Evolutionary conservation across 2,329 filamentous ascomycete species (phyloP).

Genomic region (Dactylellina haptotyla): DNA sequence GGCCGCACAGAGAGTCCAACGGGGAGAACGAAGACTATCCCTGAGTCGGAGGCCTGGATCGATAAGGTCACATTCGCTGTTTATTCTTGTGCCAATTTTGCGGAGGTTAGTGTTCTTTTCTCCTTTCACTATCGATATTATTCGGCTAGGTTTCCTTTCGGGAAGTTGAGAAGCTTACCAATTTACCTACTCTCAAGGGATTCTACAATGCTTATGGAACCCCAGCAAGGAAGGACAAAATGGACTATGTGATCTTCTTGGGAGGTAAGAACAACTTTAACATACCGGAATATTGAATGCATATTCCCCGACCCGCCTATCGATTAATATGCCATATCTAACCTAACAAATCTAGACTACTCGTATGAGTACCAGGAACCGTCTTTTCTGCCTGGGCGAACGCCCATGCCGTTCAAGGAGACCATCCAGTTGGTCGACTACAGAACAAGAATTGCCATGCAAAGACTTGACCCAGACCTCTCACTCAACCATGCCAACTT

Average conservation of each 20-base stretch:
- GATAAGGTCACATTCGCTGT: slow-evolving; percentile 59
- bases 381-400: slow-evolving; percentile 59
- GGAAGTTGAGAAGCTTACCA: slow-evolving; percentile 36
- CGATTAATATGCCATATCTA: slow-evolving; percentile 16
- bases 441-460: slow-evolving; percentile 62
- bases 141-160: slow-evolving; percentile 9
- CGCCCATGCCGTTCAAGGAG: slow-evolving; percentile 57
- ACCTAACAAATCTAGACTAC: slow-evolving; percentile 64
- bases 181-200: slow-evolving; percentile 61
- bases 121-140: slow-evolving; percentile 26
- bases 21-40: slow-evolving; percentile 61
- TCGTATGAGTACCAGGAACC: slow-evolving; percentile 71
- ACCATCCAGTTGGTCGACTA: slow-evolving; percentile 63
- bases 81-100: slow-evolving; percentile 61
- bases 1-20: slow-evolving; percentile 59
- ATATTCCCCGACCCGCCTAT: slow-evolving; percentile 57
- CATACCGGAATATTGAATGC: slow-evolving; percentile 12
- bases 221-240: slow-evolving; percentile 63
- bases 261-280: slow-evolving; percentile 29
- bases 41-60: slow-evolving; percentile 58
- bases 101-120: slow-evolving; percentile 54
- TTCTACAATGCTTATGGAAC: slow-evolving; percentile 66
- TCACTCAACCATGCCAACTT: slow-evolving; percentile 63
- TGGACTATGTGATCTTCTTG: slow-evolving; percentile 63
- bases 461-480: slow-evolving; percentile 62